These are phyloP conservation scores for Backusella sp. DNA, from an alignment of 192 early-diverging fungal genomes.

Conservation along the genomic window DNA sequence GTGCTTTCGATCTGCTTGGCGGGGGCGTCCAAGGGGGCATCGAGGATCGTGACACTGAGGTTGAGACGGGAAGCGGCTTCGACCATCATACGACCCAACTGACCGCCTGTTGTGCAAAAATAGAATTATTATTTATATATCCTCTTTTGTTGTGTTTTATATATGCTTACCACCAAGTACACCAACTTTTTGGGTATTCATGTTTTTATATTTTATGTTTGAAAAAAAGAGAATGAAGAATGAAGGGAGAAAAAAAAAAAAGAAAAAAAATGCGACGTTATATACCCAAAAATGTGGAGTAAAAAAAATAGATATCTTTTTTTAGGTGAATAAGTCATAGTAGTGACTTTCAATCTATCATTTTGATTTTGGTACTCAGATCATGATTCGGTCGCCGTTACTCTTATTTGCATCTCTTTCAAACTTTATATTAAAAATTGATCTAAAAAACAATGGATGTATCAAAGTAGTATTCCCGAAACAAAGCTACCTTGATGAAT, in stretches of 20 bases:
- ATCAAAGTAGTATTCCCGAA: too few species aligned
- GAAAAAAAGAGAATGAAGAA: background rate
- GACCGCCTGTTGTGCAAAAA: conserved; percentile 72
- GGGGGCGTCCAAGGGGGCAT: conserved; percentile 72
- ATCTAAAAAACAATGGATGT: too few species aligned
- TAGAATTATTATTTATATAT: conserved; percentile 31
- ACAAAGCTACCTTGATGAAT: too few species aligned
- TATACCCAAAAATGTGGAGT: background rate
- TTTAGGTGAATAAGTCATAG: background rate
- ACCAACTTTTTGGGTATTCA: conserved; percentile 54
- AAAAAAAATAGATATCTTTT: conserved; percentile 10
- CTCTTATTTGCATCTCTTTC: too few species aligned
- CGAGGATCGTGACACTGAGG: conserved; percentile 82
- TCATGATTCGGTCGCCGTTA: background rate
- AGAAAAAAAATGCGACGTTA: background rate
- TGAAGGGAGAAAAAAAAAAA: background rate
- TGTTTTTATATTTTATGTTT: conserved; percentile 1
- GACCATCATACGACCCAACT: conserved; percentile 96
- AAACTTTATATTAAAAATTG: too few species aligned
- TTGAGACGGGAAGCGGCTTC: conserved; percentile 94
- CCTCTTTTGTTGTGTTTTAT: background rate
- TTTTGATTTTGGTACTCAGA: background rate
- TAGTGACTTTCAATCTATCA: conserved; percentile 9
- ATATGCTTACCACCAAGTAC: conserved; percentile 48
- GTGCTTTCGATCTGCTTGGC: conserved; percentile 79